Conservation (phyloP, 148 eudicot genomes). For the Dianthus caryophyllus region DNA sequence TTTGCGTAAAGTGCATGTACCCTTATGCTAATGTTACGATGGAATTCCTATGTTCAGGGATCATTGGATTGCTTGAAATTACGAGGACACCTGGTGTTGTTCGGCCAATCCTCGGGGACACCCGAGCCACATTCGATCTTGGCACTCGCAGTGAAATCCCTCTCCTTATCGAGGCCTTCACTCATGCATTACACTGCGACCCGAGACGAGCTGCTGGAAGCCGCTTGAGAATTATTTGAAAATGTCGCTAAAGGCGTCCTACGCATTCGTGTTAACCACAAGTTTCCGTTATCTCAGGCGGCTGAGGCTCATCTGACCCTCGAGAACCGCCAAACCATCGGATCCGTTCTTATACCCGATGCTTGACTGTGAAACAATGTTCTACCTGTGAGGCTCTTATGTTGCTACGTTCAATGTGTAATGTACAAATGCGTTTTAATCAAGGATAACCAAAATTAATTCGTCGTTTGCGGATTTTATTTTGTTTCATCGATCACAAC, state of each 20-base stretch:
- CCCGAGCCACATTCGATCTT: constrained; percentile 66
- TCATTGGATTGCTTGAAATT: constrained; percentile 71
- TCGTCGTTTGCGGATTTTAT: no score
- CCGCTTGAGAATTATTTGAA: constrained; percentile 65
- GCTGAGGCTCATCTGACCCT: constrained; percentile 78
- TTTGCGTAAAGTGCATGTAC: neutral
- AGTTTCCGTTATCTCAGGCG: constrained; percentile 69
- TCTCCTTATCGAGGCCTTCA: constrained; percentile 62
- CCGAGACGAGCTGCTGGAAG: constrained; percentile 63
- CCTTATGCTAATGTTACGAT: neutral
- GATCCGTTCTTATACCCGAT: constrained; percentile 84
- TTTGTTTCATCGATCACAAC: neutral
- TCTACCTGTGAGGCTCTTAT: neutral
- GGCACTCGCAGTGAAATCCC: constrained; percentile 58
- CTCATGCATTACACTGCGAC: constrained; percentile 50
- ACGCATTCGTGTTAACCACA: constrained; percentile 67
- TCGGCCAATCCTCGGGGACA: constrained; percentile 70
- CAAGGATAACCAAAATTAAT: no score
- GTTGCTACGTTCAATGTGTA: no score
- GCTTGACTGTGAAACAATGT: constrained; percentile 7
- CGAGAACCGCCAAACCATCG: constrained; percentile 62
- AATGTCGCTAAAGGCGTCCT: constrained; percentile 53
- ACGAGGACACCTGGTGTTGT: constrained; percentile 69
- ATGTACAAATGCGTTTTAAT: no score
- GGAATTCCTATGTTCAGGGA: constrained; percentile 40